A percentile compares a stretch with the other conserved stretches of the same genome.
phyloP scores from a whole-genome alignment of 2,329 filamentous ascomycete genomes.

The Aureobasidium sp. region DNA sequence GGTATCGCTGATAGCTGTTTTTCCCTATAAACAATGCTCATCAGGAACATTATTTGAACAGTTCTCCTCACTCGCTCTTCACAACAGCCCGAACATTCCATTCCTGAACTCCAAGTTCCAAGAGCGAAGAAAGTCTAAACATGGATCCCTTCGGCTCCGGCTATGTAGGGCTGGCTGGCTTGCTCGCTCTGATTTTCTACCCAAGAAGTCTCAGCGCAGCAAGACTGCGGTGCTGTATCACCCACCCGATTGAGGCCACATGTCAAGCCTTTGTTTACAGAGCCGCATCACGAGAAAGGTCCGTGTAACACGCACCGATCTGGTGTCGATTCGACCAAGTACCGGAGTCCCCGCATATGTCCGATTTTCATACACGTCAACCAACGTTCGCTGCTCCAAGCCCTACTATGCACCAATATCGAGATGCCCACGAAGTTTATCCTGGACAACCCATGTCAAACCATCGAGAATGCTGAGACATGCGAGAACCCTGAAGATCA shows the following conservation, averaged over 20 bases:
- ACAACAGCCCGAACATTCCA: not conserved
- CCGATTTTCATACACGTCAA: conserved; percentile 10
- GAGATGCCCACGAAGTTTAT: not conserved
- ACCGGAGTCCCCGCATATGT: conserved; percentile 15
- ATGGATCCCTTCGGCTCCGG: not conserved
- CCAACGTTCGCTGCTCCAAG: not conserved
- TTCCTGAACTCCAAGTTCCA: not conserved
- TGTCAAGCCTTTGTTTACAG: not conserved
- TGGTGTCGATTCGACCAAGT: not conserved
- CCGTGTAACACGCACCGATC: not conserved
- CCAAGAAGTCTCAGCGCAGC: not conserved
- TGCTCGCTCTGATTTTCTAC: not conserved
- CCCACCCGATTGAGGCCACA: not conserved
- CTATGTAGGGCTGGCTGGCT: not conserved
- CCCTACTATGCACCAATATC: conserved; percentile 2
- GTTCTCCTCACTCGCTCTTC: not conserved
- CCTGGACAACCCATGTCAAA: not conserved
- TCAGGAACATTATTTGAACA: not conserved
- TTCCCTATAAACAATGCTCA: conserved; percentile 1
- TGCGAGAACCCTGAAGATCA: conserved; percentile 10
- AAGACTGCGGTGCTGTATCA: not conserved
- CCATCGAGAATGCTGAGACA: conserved; percentile 1
- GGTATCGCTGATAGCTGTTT: not conserved
- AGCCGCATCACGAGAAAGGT: conserved; percentile 11
- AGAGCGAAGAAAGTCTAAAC: not conserved